Base-by-base conservation (phyloP, 495 filamentous ascomycete genomes). In the Aspergillus cristatus region DNA sequence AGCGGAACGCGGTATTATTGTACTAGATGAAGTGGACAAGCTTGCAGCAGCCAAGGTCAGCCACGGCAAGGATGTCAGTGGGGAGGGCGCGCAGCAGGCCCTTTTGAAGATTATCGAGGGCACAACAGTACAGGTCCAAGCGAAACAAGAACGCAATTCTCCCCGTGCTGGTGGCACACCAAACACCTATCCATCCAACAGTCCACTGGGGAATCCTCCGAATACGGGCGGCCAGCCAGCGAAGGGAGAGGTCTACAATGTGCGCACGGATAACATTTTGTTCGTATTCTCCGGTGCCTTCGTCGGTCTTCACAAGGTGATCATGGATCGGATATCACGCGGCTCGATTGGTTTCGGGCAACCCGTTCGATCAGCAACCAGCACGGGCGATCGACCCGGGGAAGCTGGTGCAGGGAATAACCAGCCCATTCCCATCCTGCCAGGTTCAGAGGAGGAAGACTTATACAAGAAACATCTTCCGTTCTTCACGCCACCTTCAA, bases 241-340 rank as follows among this genome's bases (percentile, higher is more conserved):
- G 1, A 95, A 94, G 57, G 76, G 79, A 7, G 91, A 97, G 53
- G 75, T 84, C 11, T 96, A 82, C 63, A 93, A 84, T 37, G 77
- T 98, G 30, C 82, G 88, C 45, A 98, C 91, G 0, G 85, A 88
- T 41, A 94, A 95, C 46, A 98, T 98, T 39, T 73, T 98, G 13
- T 98, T 98, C 57, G 82, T 98, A 32, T 95, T 87, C 58, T 89
- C 88, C 11, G 91, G 91, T 12, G 91, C 91, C 7, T 98, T 98
- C 51, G 84, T 90, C 17, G 91, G 91, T 7, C 74, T 98, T 8
- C 81, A 95, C 48, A 96, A 94, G 53, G 71, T 83, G 17, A 78
- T 97, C 32, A 74, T 90, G 41, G 80, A 91, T 33, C 78, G 91
- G 17, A 79, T 96, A 39, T 78, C 85, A 12, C 84, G 84, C 43